Conservation (phyloP, 73 alveolate species). For the Blepharisma stoltei region DNA sequence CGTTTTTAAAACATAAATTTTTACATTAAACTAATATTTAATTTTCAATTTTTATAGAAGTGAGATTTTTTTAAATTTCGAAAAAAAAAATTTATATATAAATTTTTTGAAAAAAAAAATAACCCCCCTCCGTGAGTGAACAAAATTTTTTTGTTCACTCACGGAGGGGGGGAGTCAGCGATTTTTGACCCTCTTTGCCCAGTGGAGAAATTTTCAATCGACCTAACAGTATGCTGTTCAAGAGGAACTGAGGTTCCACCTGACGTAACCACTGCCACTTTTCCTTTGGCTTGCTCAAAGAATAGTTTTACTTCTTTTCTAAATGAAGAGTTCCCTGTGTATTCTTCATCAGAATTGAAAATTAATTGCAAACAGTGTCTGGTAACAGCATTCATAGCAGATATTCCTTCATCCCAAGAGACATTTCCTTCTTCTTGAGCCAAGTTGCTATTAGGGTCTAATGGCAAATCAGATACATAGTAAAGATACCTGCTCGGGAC, state of each 20-base stretch:
- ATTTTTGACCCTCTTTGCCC: conserved; percentile 82
- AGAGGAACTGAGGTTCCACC: conserved; percentile 92
- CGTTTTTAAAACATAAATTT: no score
- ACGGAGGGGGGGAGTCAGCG: no score
- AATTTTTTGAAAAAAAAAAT: no score
- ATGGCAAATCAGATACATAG: conserved; percentile 22
- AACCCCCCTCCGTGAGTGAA: no score
- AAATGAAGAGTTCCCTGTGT: no score
- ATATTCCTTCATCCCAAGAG: conserved; percentile 11
- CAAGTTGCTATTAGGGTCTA: neutral
- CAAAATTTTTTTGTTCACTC: no score
- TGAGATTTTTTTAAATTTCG: no score
- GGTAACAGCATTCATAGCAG: neutral
- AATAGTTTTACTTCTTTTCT: no score
- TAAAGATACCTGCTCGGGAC: conserved; percentile 11
- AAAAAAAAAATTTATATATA: no score
- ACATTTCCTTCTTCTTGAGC: conserved; percentile 18
- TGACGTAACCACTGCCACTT: conserved; percentile 62
- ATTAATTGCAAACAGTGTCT: neutral
- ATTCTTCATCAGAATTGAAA: no score
- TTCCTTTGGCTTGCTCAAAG: neutral
- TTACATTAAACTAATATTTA: no score
- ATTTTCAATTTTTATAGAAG: no score
- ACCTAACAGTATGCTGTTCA: conserved; percentile 80
- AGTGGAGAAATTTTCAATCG: conserved; percentile 84